Evolutionary conservation across 345 rosid genomes (phyloP).

Genomic region (Salix viminalis): DNA sequence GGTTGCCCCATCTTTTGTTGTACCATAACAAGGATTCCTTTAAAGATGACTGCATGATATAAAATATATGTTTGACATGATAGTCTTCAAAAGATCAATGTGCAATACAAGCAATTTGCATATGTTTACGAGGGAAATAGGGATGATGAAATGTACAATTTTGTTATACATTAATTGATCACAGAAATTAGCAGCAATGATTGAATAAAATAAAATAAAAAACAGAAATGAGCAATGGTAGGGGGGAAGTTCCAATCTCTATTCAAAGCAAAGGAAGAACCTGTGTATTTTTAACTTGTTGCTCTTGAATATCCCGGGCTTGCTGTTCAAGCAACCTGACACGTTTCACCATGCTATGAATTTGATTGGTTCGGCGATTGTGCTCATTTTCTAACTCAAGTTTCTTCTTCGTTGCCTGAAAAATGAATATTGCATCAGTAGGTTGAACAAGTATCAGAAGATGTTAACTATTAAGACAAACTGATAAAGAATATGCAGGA

Average conservation of each 20-base stretch:
- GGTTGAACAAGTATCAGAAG: neutral
- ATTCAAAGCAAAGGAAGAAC: constrained; percentile 28
- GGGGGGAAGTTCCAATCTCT: neutral
- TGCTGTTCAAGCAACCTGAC: constrained; percentile 54
- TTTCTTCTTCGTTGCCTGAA: constrained; percentile 67
- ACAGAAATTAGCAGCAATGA: neutral
- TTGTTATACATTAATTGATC: neutral
- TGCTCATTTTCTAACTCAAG: constrained; percentile 53
- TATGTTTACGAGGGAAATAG: no score
- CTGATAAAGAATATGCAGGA: neutral
- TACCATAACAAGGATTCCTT: no score
- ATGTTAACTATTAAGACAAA: neutral
- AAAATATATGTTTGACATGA: no score
- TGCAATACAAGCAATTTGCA: no score
- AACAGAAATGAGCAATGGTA: neutral
- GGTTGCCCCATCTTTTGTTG: no score
- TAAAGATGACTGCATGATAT: no score
- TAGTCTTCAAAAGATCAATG: no score
- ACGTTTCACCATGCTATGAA: constrained; percentile 43
- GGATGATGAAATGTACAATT: no score
- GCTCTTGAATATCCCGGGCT: constrained; percentile 67
- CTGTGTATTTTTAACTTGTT: constrained; percentile 71
- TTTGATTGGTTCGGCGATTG: constrained; percentile 32
- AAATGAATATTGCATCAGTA: constrained; percentile 13
- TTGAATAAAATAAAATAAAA: neutral